Base-by-base conservation (phyloP, 495 filamentous ascomycete genomes). In the Penicillium dipodomyicola region DNA sequence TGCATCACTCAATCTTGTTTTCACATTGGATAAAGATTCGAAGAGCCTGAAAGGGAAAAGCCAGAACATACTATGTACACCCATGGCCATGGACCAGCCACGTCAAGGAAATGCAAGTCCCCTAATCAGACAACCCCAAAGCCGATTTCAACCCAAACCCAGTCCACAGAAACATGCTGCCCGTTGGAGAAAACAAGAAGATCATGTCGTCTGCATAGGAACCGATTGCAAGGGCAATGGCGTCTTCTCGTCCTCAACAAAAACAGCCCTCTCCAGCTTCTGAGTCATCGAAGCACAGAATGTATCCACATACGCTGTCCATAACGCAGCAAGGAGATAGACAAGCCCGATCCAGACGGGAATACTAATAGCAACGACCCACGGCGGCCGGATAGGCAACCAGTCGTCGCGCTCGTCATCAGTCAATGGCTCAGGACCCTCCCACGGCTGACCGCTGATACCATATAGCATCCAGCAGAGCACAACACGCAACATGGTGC, bases 301-400 rank as follows among this genome's bases (percentile, higher is more conserved):
- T 0, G 81, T 76, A 67, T 89, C 86, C 1, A 89, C 83, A 52
- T 86, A 82, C 5, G 71, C 79, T 0, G 84, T 87, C 86, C 86
- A 89, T 15, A 83, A 60, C 59, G 81, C 72, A 0, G 85, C 84
- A n/a, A 67, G 65, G 19, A 72, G 65, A 62, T 87, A 87, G 0
- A 86, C 73, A 5, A 86, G 61, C 2, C 70, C 73, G 49, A 87
- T 79, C 81, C 84, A 89, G 22, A 78, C 60, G 0, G 80, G 79
- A 42, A 82, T 74, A 54, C 80, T 72, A 8, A 82, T 63, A 3
- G 76, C 65, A 30, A 81, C 76, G 8, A 81, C 72, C 67, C 66
- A 67, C 3, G 70, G 69, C 22, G 71, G 63, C 58, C 72, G 59
- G 58, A 77, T 42, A 30, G 72, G 73, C 33, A 74, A 57, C 67